These are phyloP conservation scores for Karstenula rhodostoma DNA, from an alignment of 2,329 filamentous ascomycete species.

Conservation along the genomic window DNA sequence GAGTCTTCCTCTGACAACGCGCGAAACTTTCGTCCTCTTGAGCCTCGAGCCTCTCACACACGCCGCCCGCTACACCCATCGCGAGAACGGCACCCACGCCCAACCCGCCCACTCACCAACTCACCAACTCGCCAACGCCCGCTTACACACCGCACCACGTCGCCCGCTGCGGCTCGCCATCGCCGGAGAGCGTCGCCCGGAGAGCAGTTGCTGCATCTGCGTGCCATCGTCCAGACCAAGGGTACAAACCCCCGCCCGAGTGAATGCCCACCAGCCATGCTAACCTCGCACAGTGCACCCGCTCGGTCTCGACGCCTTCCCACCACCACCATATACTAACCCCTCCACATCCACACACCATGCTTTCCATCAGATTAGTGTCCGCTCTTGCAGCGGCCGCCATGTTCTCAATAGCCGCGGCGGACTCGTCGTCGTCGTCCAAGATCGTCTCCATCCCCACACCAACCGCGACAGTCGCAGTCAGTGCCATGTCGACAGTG, in stretches of 20 bases:
- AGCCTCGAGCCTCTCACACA: constrained; percentile 11
- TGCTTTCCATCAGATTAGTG: constrained; percentile 43
- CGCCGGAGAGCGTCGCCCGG: constrained; percentile 19
- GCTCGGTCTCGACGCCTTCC: constrained; percentile 29
- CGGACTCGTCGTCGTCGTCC: constrained; percentile 28
- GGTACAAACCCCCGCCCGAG: constrained; percentile 27
- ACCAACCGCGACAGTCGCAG: constrained; percentile 39
- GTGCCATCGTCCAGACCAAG: constrained; percentile 31
- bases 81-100: constrained; percentile 8
- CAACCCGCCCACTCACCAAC: constrained; percentile 6
- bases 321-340: constrained; percentile 14
- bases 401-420: constrained; percentile 37
- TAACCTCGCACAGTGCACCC: constrained; percentile 33
- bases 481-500: constrained; percentile 42
- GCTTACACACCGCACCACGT: constrained; percentile 14
- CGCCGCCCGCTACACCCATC: constrained; percentile 3
- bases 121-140: constrained; percentile 13
- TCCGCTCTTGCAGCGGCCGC: constrained; percentile 44
- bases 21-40: constrained; percentile 21
- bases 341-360: constrained; percentile 26
- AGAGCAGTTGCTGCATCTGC: constrained; percentile 34
- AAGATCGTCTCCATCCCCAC: constrained; percentile 33
- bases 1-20: constrained; percentile 37
- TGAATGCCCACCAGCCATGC: constrained; percentile 25
- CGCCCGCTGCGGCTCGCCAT: constrained; percentile 18